Base-by-base conservation (phyloP, 2,329 filamentous ascomycete species). In the Talaromyces sp. region DNA sequence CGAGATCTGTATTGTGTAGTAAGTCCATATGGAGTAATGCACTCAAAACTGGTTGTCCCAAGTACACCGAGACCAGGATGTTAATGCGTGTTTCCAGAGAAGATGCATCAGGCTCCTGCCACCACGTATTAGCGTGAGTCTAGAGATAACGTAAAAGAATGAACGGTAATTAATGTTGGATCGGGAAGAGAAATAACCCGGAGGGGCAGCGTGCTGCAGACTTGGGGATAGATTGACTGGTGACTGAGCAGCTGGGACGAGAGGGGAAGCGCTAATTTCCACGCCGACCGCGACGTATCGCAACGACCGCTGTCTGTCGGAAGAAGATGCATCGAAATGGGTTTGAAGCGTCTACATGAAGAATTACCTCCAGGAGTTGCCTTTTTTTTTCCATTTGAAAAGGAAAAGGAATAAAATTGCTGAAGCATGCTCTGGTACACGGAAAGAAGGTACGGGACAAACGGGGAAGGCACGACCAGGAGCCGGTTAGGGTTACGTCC, bases 221-320 rank as follows among this genome's bases (percentile, higher is more conserved):
- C 13, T 34, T n/a, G 43, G 43, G 13, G n/a, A 56, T 13, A 8
- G n/a, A 36, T 36, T 38, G 31, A 22, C 58, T 61, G 58, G 45
- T 29, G 58, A 61, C 40, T 61, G 29, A 58, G 54, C 22, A 38
- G 54, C 47, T 31, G n/a, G 29, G 29, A 54, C 29, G 29, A 22
- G 29, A 40, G 59, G 43, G 45, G 45, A 36, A 61, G 45, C 59
- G 60, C 45, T 61, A 61, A 61, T 61, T 61, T 51, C 59, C 59
- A 61, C 59, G 58, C 58, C 43, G 40, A 31, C 58, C 43, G 43
- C 15, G 45, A 34, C n/a, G 43, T 61, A 51, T 49, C 38, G 40
- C 58, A 60, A 31, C 58, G 38, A 45, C 15, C 22, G 8, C 10
- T 13, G 47, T 34, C 17, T n/a, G 49, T 34, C 31, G n/a, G 19